These are phyloP conservation scores for Panaeolus cyanescens DNA, from an alignment of 768 basidiomycete genomes.

Conservation along the genomic window DNA sequence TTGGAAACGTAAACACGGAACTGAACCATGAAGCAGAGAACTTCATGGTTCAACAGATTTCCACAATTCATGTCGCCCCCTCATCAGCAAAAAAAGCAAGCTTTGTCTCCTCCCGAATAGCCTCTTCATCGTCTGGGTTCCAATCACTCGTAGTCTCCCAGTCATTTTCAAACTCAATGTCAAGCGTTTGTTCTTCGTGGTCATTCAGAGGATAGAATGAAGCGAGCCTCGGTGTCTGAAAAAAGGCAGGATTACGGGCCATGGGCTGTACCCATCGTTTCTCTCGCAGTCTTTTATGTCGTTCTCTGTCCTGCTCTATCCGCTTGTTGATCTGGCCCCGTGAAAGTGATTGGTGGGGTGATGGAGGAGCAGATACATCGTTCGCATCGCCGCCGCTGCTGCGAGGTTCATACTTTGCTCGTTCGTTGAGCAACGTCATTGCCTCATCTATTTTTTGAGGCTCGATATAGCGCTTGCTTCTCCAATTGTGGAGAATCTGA, in stretches of 20 bases:
- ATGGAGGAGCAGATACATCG: conserved; percentile 12
- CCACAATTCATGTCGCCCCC: no score
- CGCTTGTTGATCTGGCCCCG: conserved; percentile 76
- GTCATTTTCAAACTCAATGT: conserved; percentile 87
- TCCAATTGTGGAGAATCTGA: conserved; percentile 91
- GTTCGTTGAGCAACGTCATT: conserved; percentile 55
- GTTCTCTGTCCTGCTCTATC: conserved; percentile 90
- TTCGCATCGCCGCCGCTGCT: conserved; percentile 8
- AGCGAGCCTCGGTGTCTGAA: conserved; percentile 48
- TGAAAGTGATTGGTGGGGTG: conserved; percentile 39
- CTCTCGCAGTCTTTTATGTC: conserved; percentile 89
- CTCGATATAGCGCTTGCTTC: conserved; percentile 82
- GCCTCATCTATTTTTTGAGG: conserved; percentile 76
- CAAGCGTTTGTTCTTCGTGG: conserved; percentile 49
- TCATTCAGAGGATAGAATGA: conserved; percentile 57
- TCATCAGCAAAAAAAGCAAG: no score
- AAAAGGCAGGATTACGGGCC: conserved; percentile 48
- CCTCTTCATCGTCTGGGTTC: no score
- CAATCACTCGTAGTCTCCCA: conserved; percentile 91
- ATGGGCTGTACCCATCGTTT: conserved; percentile 87
- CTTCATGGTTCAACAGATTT: no score
- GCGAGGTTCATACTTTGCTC: conserved; percentile 24
- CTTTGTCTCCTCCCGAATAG: no score
- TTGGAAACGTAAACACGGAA: no score
- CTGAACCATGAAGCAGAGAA: no score